These are phyloP conservation scores for Plenodomus lindquistii DNA, from an alignment of 2,329 filamentous ascomycete species.

Conservation along the genomic window DNA sequence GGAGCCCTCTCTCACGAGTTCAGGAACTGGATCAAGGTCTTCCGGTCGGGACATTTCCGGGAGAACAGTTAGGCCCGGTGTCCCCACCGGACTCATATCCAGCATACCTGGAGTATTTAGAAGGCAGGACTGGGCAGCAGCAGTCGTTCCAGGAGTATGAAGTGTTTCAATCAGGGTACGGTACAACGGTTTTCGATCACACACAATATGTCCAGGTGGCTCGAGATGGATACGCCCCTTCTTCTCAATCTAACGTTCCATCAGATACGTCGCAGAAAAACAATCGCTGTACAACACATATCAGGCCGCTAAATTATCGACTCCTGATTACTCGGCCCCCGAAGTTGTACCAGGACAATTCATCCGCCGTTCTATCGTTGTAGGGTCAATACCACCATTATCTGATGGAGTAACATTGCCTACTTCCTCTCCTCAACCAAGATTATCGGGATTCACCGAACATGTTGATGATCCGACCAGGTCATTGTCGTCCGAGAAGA, in stretches of 20 bases:
- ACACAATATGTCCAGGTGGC: neutral
- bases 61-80: constrained; percentile 5
- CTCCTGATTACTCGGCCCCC: constrained; percentile 28
- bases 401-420: constrained; percentile 21
- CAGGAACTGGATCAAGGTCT: constrained; percentile 23
- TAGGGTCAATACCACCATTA: constrained; percentile 17
- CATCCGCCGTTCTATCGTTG: constrained; percentile 13
- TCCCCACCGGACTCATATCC: constrained; percentile 23
- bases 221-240: neutral
- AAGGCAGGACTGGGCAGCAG: constrained; percentile 11
- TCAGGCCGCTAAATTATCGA: constrained; percentile 7
- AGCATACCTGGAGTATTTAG: constrained; percentile 14
- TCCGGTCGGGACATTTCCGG: neutral
- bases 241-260: constrained; percentile 5
- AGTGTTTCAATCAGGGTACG: constrained; percentile 19
- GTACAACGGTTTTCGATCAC: neutral
- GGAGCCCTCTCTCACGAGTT: constrained; percentile 26
- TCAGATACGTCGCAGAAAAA: constrained; percentile 26
- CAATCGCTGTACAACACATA: constrained; percentile 19
- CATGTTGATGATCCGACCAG: constrained; percentile 25
- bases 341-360: constrained; percentile 27
- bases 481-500: neutral
- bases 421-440: constrained; percentile 20
- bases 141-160: constrained; percentile 9
- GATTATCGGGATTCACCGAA: constrained; percentile 29